phyloP scores from a whole-genome alignment of 2,329 filamentous ascomycete species.

The Aureobasidium sp. region DNA sequence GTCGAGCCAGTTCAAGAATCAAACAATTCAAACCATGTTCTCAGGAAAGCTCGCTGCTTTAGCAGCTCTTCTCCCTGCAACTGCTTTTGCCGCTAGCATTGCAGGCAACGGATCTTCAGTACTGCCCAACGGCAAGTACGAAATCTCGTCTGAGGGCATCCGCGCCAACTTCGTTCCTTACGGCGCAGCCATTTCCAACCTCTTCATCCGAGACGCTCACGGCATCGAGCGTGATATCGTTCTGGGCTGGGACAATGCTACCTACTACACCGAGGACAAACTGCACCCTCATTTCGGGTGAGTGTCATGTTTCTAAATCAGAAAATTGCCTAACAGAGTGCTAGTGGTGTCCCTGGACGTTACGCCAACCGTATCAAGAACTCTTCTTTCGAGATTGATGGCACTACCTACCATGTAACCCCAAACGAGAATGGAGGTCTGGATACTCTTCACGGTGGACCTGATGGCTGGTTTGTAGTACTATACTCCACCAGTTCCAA shows the following conservation, averaged over 20 bases:
- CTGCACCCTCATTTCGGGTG: constrained; percentile 62
- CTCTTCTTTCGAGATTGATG: constrained; percentile 47
- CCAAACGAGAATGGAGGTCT: constrained; percentile 45
- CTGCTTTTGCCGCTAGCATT: constrained; percentile 16
- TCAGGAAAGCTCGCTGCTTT: constrained; percentile 14
- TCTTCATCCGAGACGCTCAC: constrained; percentile 62
- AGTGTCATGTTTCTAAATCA: neutral
- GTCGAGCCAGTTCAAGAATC: neutral
- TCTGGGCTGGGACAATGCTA: constrained; percentile 68
- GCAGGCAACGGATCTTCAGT: constrained; percentile 22
- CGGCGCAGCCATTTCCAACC: constrained; percentile 64
- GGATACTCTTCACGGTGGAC: constrained; percentile 46
- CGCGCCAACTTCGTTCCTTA: constrained; percentile 65
- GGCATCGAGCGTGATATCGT: constrained; percentile 65
- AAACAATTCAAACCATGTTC: neutral
- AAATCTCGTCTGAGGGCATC: constrained; percentile 60
- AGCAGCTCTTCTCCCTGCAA: constrained; percentile 20
- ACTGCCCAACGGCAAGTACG: constrained; percentile 54
- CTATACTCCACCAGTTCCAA: constrained; percentile 43
- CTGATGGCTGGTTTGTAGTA: constrained; percentile 43
- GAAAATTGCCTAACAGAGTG: neutral
- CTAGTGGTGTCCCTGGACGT: constrained; percentile 35
- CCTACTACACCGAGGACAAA: constrained; percentile 57
- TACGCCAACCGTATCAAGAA: constrained; percentile 73
- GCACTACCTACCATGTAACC: constrained; percentile 40